phyloP scores from a whole-genome alignment of 768 basidiomycete genomes.

The Mycena kentingensis region DNA sequence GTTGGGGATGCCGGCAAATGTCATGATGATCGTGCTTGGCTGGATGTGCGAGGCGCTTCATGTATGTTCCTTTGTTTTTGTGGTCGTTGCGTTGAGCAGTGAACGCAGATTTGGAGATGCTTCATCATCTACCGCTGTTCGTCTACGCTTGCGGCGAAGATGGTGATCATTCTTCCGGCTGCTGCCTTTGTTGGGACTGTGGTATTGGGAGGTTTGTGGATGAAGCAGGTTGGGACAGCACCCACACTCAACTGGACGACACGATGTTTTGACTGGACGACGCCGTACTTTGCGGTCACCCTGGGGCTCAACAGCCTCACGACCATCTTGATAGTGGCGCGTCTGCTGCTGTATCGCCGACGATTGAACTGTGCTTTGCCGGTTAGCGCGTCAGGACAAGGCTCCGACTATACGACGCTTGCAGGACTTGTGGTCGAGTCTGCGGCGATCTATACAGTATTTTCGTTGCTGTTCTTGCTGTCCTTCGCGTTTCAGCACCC shows the following conservation, averaged over 20 bases:
- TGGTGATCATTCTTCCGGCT: slow-evolving; percentile 1
- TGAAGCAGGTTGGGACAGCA: slow-evolving; percentile 20
- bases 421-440: slow-evolving; percentile 23
- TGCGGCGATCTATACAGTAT: slow-evolving; percentile 18
- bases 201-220: slow-evolving; percentile 16
- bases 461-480: slow-evolving; percentile 23
- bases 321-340: slow-evolving; percentile 19
- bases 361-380: slow-evolving; percentile 16
- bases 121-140: slow-evolving; percentile 17
- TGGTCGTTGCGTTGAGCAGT: neutral
- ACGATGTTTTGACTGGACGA: slow-evolving; percentile 16
- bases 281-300: slow-evolving; percentile 20
- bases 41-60: slow-evolving; percentile 26
- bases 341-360: slow-evolving; percentile 20
- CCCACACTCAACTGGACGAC: slow-evolving; percentile 11
- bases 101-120: slow-evolving; percentile 22
- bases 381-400: slow-evolving; percentile 8
- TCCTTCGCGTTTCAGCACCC: slow-evolving; percentile 13
- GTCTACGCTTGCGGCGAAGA: neutral
- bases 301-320: slow-evolving; percentile 23
- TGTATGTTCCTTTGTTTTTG: slow-evolving; percentile 8
- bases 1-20: slow-evolving; percentile 22
- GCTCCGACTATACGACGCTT: slow-evolving; percentile 21
- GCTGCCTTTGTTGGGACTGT: too few species aligned
- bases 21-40: slow-evolving; percentile 17